Percentiles rank a stretch among this genome's conserved stretches.
Conservation (phyloP, 352 stramenopile genomes). For the Phytophthora meadii region DNA sequence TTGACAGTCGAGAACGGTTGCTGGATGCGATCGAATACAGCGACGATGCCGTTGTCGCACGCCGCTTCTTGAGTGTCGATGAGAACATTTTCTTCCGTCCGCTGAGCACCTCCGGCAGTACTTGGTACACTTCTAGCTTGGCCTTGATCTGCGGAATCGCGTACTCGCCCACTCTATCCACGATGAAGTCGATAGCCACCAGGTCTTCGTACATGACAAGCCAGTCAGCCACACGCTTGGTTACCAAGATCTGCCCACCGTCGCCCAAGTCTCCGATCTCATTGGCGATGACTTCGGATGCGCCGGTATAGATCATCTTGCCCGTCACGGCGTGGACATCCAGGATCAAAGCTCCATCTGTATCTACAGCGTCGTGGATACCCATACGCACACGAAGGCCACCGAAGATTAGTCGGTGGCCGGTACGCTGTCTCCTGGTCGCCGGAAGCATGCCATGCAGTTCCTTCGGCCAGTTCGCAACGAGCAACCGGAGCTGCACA, state of each 20-base stretch:
- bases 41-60: conserved; percentile 45
- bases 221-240: conserved; percentile 58
- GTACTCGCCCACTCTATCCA: conserved; percentile 55
- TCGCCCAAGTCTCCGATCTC: conserved; percentile 64
- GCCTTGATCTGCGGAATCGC: conserved; percentile 51
- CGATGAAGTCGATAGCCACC: conserved; percentile 50
- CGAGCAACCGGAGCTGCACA: conserved; percentile 60
- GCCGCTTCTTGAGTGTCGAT: conserved; percentile 48
- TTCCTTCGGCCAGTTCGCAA: conserved; percentile 63
- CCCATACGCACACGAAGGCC: conserved; percentile 68
- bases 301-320: conserved; percentile 68
- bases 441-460: conserved; percentile 50
- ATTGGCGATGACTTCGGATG: conserved; percentile 60
- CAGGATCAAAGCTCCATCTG: conserved; percentile 51
- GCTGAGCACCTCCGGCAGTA: conserved; percentile 49
- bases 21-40: conserved; percentile 51
- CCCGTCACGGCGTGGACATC: conserved; percentile 60
- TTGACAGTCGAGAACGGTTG: conserved; percentile 46
- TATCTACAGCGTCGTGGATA: conserved; percentile 58
- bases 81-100: conserved; percentile 58
- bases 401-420: conserved; percentile 54
- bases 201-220: conserved; percentile 56
- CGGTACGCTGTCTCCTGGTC: conserved; percentile 46
- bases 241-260: conserved; percentile 65
- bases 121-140: conserved; percentile 59